Evolutionary conservation across 805 yeast species (phyloP), one percentile per base, ranked within the genome.

Genomic region (Cyberlindnera lachancei): DNA sequence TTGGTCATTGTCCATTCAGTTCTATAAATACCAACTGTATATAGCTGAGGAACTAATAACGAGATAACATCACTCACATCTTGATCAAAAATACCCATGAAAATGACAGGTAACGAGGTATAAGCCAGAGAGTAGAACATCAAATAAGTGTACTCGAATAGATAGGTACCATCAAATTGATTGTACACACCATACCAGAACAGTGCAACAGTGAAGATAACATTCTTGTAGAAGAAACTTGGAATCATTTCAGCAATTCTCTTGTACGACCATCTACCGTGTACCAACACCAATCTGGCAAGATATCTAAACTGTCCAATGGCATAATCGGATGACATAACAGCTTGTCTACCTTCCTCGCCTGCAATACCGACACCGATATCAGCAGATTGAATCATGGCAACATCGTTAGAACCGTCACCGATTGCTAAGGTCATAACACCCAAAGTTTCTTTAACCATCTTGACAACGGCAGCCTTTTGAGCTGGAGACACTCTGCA

Each of bases 331-430:
- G 90, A 78, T 17, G 87, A 78, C 94, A 83, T 83, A 5, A 73
- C 92, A 14, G 92, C 92, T 57, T 82, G 92, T 40, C 92, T 64
- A 51, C 94, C 94, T 63, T 83, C 94, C 62, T 83, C 92, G 59
- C 94, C 94, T 4, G 88, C 88, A 52, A 83, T 83, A 61, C 94
- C 94, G 35, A 83, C 82, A 49, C 94, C 94, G 28, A 83, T 79
- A 58, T 83, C 79, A 1, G 94, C 92, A 18, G 87, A 77, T 56
- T 83, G 94, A 44, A 83, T 83, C 94, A 83, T 83, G 10, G 94
- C 88, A 41, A 83, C 94, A 60, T 83, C 94, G 53, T 83, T 83
- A 15, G 92, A 77, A 34, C 94, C 94, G 58, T 83, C 94, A 45
- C 94, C 94, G 52, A 83, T 81, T 7, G 92, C 90, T 36, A 83